Base-by-base conservation (phyloP, 2,329 filamentous ascomycete genomes). In the Ceratocystiopsis sp. region DNA sequence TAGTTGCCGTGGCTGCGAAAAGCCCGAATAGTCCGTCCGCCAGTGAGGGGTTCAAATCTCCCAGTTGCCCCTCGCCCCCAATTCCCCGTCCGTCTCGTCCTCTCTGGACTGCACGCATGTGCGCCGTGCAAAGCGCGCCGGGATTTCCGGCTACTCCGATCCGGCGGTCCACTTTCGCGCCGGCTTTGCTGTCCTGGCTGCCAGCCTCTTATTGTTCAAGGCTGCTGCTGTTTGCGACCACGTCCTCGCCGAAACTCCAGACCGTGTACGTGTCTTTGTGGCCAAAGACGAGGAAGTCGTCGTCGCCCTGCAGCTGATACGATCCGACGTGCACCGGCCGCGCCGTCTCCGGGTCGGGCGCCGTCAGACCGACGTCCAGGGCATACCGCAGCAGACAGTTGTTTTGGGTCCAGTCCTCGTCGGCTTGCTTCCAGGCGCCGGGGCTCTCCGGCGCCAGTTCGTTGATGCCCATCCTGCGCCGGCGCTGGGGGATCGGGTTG, bases 211-310 rank as follows among this genome's bases (percentile, higher is more conserved):
- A 2, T 38, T 16, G 19, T 38, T 18, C 39, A 1, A 15, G 21
- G 39, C 14, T 15, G 14, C 39, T 6, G n/a, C 34, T 3, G 34
- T 40, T 15, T 12, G 3, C 11, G 25, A 18, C n/a, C 17, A 33
- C 37, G 32, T 36, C 36, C 32, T 41, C 44, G 40, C 43, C 14
- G 29, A 50, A 51, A 21, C 41, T 41, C 50, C 50, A 51, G 14
- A 51, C 38, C 1, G 47, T 49, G 42, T 45, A 49, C 15, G 45
- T 41, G 33, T 25, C 33, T 16, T 42, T 14, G 41, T 49, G 40
- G 19, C 40, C 35, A 19, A 46, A 44, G 13, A 49, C 38, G 11
- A 51, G 11, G 17, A 48, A 51, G 38, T 49, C 50, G 42, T 50
- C 50, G 40, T 51, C 50, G 45, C 50, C 50, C 19, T 45, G 35